phyloP scores from a whole-genome alignment of 257 asterid species.

The Plantago major region DNA sequence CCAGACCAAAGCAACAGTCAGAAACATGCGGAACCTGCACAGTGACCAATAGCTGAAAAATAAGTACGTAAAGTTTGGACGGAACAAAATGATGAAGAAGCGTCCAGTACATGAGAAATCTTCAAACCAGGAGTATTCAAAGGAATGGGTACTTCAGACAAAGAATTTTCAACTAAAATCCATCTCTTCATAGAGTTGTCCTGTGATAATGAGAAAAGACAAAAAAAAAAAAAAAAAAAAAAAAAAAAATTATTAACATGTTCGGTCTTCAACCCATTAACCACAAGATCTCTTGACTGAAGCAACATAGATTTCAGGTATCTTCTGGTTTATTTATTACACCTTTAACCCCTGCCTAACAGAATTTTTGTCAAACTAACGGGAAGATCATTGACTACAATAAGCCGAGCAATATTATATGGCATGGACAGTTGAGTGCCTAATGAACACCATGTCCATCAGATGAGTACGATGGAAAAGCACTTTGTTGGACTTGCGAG shows the following conservation, averaged over 20 bases:
- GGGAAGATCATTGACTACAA: background rate
- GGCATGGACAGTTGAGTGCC: no score
- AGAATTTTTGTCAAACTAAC: background rate
- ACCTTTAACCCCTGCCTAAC: constrained; percentile 9
- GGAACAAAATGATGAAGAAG: constrained; percentile 15
- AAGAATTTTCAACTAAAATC: constrained; percentile 45
- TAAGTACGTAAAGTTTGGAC: constrained; percentile 1
- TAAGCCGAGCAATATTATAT: no score
- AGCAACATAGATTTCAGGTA: constrained; percentile 10
- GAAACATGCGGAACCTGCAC: constrained; percentile 61
- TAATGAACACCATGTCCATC: no score
- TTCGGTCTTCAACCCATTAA: constrained; percentile 2
- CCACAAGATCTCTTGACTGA: constrained; percentile 12
- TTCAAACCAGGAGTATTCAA: constrained; percentile 49
- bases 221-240: no score
- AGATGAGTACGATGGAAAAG: no score
- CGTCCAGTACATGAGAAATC: constrained; percentile 56
- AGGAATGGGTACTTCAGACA: constrained; percentile 60
- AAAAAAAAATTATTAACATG: background rate
- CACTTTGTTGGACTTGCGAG: no score
- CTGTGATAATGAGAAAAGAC: constrained; percentile 42
- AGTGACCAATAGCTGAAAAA: constrained; percentile 22
- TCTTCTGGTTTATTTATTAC: background rate
- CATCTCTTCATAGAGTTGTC: constrained; percentile 72
- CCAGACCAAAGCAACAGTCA: constrained; percentile 88